Evolutionary conservation across 345 rosid species (phyloP), one percentile per base, ranked within the genome.

Genomic region (Salix arbutifolia): DNA sequence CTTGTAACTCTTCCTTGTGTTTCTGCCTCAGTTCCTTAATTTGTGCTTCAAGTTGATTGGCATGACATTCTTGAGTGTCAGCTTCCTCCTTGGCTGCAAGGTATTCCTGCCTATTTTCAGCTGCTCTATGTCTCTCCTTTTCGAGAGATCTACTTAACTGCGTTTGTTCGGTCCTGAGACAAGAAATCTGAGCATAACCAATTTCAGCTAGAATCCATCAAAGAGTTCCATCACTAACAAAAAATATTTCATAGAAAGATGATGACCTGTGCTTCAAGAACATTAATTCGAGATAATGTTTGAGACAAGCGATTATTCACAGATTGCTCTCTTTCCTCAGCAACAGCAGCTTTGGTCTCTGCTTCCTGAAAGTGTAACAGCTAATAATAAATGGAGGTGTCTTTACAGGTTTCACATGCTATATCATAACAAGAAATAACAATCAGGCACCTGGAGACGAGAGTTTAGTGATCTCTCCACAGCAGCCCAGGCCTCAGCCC

Each of bases 1-100:
- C 99, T 58, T 94, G 98, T 81, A 94, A 84, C 81, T 96, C 97
- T 87, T 89, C 94, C 86, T 92, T 96, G 80, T 96, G 92, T 79
- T 89, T 91, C 74, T 84, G 88, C 85, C 91, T 89, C 64, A 92
- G 77, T 82, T 96, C 97, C 83, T 85, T 88, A 71, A 91, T 86
- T 86, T 96, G 91, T 78, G 88, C 91, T 81, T 92, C 97, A 44
- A 94, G 93, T 83, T 91, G 98, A 76, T 84, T 91, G 76, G 83
- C 98, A 80, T 96, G 96, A 79, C 91, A 98, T 88, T 88, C 96
- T 67, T 87, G 92, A 80, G 98, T 94, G 81, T 94, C 98, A 66
- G 94, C 99, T 88, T 91, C 97, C 86, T 96, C 98, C 91, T 92
- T 96, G 76, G 93, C 98, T 76, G 94, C 92, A 78, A 94, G 92